phyloP scores from a whole-genome alignment of 139 green algal species.

The Picochlorum sp. region DNA sequence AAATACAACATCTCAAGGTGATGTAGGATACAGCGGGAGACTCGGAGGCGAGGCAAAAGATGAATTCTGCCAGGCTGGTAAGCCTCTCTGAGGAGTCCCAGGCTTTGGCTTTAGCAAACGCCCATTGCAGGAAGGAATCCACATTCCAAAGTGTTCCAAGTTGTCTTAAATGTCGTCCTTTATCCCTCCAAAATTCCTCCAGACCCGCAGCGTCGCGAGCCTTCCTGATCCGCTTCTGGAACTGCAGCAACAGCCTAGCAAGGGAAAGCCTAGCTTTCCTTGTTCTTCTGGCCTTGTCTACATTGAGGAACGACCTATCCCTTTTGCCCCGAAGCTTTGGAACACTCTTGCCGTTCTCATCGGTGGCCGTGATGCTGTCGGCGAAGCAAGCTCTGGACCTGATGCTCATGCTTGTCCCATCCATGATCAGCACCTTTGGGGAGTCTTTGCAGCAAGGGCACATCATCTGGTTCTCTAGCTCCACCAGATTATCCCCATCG shows the following conservation, averaged over 20 bases:
- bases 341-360: background rate
- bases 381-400: background rate
- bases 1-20: background rate
- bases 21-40: background rate
- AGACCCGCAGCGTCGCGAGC: no score
- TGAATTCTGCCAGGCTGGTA: background rate
- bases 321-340: background rate
- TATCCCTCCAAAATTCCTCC: background rate
- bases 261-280: background rate
- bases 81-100: background rate
- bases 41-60: background rate
- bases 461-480: background rate
- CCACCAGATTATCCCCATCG: background rate
- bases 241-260: background rate
- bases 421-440: background rate
- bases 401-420: slow-evolving; percentile 1
- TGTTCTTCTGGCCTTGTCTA: background rate
- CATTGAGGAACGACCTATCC: background rate
- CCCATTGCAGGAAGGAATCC: background rate
- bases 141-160: background rate
- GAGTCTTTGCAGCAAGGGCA: slow-evolving; percentile 1
- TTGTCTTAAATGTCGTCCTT: background rate
- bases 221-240: background rate
- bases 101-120: background rate
- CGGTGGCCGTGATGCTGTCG: background rate